Percentiles rank a stretch among this genome's conserved stretches.
Conservation (phyloP, 2,329 filamentous ascomycete species). For the Colletotrichum noveboracense region DNA sequence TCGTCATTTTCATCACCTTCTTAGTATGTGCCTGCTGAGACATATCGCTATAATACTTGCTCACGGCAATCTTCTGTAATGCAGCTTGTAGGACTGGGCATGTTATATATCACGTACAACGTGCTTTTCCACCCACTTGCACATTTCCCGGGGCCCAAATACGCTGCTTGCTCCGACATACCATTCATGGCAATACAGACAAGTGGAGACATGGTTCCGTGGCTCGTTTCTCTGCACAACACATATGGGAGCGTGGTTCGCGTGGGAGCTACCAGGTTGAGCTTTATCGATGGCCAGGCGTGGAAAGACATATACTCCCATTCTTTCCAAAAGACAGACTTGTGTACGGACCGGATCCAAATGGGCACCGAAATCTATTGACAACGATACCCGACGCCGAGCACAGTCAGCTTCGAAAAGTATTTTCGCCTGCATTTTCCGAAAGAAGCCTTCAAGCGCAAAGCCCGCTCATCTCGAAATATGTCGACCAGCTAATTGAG, state of each 20-base stretch:
- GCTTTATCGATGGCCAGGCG: neutral
- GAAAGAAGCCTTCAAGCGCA: neutral
- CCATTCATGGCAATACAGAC: neutral
- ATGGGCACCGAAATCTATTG: neutral
- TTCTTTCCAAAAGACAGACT: neutral
- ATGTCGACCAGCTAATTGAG: neutral
- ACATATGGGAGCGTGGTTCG: neutral
- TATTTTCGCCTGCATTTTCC: neutral
- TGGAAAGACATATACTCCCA: neutral
- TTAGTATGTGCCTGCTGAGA: neutral
- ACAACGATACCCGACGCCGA: neutral
- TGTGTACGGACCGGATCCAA: neutral
- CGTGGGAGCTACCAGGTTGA: neutral
- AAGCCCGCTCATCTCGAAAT: neutral
- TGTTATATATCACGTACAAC: neutral
- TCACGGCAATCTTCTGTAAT: no score
- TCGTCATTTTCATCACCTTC: neutral
- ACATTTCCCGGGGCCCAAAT: neutral
- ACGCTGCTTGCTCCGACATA: neutral
- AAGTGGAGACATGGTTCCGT: neutral
- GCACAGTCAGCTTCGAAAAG: neutral
- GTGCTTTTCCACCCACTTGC: neutral
- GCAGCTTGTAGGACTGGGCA: neutral
- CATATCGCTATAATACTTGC: neutral
- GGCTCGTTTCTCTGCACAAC: neutral